A percentile compares a stretch with the other conserved stretches of the same genome.
Conservation (phyloP, 192 early-diverging fungal species). For the Gaertneriomyces sp. region DNA sequence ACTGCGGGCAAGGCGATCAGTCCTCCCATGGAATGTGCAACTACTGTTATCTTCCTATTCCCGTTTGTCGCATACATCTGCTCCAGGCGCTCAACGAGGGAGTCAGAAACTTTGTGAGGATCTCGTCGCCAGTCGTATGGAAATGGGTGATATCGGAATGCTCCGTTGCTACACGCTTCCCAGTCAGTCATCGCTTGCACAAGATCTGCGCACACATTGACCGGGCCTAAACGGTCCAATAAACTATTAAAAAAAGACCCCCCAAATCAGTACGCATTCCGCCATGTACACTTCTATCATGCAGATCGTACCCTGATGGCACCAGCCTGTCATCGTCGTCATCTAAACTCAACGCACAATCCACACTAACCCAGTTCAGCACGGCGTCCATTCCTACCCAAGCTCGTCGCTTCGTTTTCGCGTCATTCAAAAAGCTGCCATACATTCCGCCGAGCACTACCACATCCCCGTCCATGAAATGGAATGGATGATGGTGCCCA, state of each 20-base stretch:
- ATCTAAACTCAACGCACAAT: slow-evolving; percentile 15
- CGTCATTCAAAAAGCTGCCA: slow-evolving; percentile 21
- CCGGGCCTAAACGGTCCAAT: slow-evolving; percentile 28
- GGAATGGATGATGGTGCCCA: slow-evolving; percentile 27
- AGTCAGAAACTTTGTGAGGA: slow-evolving; percentile 14
- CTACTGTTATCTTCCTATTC: slow-evolving; percentile 20
- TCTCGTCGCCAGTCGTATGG: slow-evolving; percentile 35
- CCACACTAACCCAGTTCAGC: slow-evolving; percentile 10
- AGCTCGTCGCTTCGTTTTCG: slow-evolving; percentile 13
- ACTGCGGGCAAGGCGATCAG: slow-evolving; percentile 26
- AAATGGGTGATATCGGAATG: slow-evolving; percentile 29
- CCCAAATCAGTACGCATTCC: not conserved
- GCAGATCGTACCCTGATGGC: slow-evolving; percentile 19
- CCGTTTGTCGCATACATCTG: slow-evolving; percentile 25
- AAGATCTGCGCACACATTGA: slow-evolving; percentile 35
- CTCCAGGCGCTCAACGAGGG: slow-evolving; percentile 18
- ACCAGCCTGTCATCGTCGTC: slow-evolving; percentile 27
- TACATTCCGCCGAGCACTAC: slow-evolving; percentile 33
- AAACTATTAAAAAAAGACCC: slow-evolving; percentile 13
- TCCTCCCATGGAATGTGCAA: slow-evolving; percentile 37
- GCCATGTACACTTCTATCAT: not conserved
- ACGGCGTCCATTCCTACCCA: slow-evolving; percentile 32
- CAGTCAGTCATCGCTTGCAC: slow-evolving; percentile 13
- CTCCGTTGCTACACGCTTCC: slow-evolving; percentile 20
- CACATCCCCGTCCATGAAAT: slow-evolving; percentile 30